Evolutionary conservation across 768 basidiomycete genomes (phyloP).

Genomic region (Cubamyces sp.): DNA sequence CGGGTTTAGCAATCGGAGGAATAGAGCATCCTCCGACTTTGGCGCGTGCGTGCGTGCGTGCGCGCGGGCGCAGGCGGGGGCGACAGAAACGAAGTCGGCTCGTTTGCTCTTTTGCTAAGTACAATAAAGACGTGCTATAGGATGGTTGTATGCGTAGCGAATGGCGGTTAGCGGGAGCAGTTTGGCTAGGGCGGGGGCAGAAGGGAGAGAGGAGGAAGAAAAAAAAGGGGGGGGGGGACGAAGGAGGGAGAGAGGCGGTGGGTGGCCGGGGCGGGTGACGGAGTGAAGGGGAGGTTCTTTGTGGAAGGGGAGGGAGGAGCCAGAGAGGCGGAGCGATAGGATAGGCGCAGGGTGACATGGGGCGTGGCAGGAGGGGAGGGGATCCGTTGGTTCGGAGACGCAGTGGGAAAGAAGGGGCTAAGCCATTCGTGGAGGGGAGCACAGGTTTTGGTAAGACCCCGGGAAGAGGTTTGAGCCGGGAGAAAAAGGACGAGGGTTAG

Average conservation of each 20-base stretch:
- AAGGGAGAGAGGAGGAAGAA: background rate
- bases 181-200: background rate
- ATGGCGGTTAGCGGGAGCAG: background rate
- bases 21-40: constrained; percentile 12
- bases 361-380: constrained; percentile 14
- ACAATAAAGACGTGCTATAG: too few relatives aligned
- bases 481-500: constrained; percentile 5
- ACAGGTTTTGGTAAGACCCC: constrained; percentile 22
- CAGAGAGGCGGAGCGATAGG: constrained; percentile 12
- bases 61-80: background rate
- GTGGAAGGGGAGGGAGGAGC: constrained; percentile 13
- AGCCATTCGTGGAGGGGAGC: constrained; percentile 19
- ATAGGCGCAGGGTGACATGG: constrained; percentile 22
- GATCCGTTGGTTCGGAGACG: constrained; percentile 11
- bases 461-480: constrained; percentile 15
- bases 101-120: too few relatives aligned
- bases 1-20: constrained; percentile 12
- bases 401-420: constrained; percentile 21
- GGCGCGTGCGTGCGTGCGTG: background rate
- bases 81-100: background rate
- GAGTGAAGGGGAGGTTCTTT: constrained; percentile 1
- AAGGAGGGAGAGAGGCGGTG: background rate
- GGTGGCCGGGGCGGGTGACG: background rate
- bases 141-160: background rate
- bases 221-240: background rate